Percentiles rank a stretch among this genome's conserved stretches.
Conservation (phyloP, 169 alveolate species). For the Plasmodium ovale region DNA sequence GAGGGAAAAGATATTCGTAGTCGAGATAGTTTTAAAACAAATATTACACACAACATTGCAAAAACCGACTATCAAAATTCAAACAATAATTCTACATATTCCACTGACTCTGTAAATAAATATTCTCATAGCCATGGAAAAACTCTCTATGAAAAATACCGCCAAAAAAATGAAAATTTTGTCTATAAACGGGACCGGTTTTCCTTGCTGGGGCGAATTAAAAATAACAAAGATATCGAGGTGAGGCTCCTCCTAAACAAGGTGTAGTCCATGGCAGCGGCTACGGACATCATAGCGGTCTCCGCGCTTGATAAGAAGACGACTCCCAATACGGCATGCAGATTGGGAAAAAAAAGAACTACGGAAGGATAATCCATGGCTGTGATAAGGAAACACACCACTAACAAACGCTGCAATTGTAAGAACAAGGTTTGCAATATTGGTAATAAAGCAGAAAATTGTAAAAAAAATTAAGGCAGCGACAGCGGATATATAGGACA, state of each 20-base stretch:
- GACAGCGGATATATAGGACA: too few relatives aligned
- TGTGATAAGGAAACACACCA: not conserved
- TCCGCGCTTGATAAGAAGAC: not conserved
- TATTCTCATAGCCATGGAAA: not conserved
- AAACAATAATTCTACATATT: constrained; percentile 13
- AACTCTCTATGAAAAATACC: constrained; percentile 1
- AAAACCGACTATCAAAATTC: constrained; percentile 13
- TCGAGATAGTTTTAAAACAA: not conserved
- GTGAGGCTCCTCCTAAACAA: constrained; percentile 45
- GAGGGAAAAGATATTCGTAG: not conserved
- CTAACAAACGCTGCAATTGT: not conserved
- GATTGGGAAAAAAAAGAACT: not conserved
- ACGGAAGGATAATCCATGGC: not conserved
- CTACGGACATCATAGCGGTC: not conserved
- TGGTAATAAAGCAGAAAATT: not conserved
- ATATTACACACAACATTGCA: not conserved
- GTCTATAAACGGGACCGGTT: constrained; percentile 32
- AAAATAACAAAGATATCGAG: constrained; percentile 51
- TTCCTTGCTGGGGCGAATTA: constrained; percentile 52
- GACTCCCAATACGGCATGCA: not conserved
- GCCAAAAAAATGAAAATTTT: constrained; percentile 15
- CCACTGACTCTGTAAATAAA: constrained; percentile 32
- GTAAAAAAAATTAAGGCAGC: too few relatives aligned
- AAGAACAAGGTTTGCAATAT: not conserved
- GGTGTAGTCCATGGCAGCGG: not conserved